Base-by-base conservation (phyloP, 2,329 filamentous ascomycete species). In the Cryphonectria parasitica region DNA sequence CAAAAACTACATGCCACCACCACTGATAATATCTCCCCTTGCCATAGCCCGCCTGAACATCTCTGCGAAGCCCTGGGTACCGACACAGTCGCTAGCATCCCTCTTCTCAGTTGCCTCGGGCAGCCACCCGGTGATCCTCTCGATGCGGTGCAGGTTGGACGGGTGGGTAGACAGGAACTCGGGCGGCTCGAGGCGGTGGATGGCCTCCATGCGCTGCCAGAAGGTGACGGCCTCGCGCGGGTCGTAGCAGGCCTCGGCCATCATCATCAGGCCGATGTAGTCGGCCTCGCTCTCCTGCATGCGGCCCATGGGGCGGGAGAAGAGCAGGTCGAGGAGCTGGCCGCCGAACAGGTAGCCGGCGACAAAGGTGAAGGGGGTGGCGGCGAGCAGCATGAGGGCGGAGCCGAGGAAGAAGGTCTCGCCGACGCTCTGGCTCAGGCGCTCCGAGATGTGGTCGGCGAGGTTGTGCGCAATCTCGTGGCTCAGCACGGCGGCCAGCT, bases 391-490 rank as follows among this genome's bases (percentile, higher is more conserved):
- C 69, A 87, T 77, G 70, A 88, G 83, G 36, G 86, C 72, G 64
- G 83, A 85, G 34, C 83, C 85, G 15, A 86, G 78, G 41, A 88
- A 79, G 34, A 88, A 79, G 66, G 86, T 87, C 70, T 82, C 80
- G n/a, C 87, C 84, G 72, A 87, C 83, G 64, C 82, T 81, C 54
- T 83, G 82, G 17, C 86, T 88, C 76, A 88, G 82, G 43, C 88
- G 85, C 83, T 95, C 92, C 25, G 86, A 89, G 8, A 86, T 82
- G 77, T 94, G 91, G 69, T 88, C 86, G 0, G 91, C 91, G 22
- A 92, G 85, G 73, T 91, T 92, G 77, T 95, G 92, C 25, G 92
- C 91, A 72, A 95, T 92, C 82, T 95, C 92, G 79, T 95, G 92
- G 19, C 91, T 91, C 19, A 95, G 83, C 2, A 95, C 91, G 1